Base-by-base conservation (phyloP, 2,329 filamentous ascomycete species). In the Ophiostoma novo-ulmi region DNA sequence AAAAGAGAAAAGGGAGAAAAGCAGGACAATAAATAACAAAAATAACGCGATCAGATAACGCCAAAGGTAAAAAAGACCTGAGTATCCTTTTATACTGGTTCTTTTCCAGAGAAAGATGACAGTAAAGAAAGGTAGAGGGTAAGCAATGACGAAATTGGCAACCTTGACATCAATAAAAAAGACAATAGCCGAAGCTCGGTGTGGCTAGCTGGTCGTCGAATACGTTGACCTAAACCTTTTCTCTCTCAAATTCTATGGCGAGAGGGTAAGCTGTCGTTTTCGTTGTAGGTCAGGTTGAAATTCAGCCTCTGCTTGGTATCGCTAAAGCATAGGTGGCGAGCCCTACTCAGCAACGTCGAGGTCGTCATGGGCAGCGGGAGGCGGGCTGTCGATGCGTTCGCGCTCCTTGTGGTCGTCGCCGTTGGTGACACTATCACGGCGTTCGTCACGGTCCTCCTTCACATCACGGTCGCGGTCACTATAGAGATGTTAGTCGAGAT, bases 281-380 rank as follows among this genome's bases (percentile, higher is more conserved):
- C 26, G 26, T 17, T 20, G 22, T 63, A 10, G 14, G 26, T 35
- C 61, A 22, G 35, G 61, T 35, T 65, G 63, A 17, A 22, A n/a
- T 65, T 65, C 36, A 35, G 35, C 61, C 22, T 20, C 61, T 38
- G 61, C 20, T 22, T 65, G 35, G 3, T 44, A 48, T 44, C 36
- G 52, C 63, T 35, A 2, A 2, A 55, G 58, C 26, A 6, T 63
- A 1, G n/a, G 35, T 26, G n/a, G 10, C 20, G 10, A 11, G 2
- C 36, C 22, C 74, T 83, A 89, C 82, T 98, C 95, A 77, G 94
- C 94, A 78, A 95, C 94, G 80, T 99, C 95, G 79, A 98, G 87
- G 78, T 99, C 95, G 80, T 99, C 95, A 78, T 97, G 93, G 76
- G 89, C 90, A 74, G 92, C 89, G 74, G 92, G 89, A 73, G 92